Percentiles rank a stretch among this genome's conserved stretches.
These are phyloP conservation scores for Clohesyomyces aquaticus DNA, from an alignment of 495 filamentous ascomycete genomes.

Conservation along the genomic window DNA sequence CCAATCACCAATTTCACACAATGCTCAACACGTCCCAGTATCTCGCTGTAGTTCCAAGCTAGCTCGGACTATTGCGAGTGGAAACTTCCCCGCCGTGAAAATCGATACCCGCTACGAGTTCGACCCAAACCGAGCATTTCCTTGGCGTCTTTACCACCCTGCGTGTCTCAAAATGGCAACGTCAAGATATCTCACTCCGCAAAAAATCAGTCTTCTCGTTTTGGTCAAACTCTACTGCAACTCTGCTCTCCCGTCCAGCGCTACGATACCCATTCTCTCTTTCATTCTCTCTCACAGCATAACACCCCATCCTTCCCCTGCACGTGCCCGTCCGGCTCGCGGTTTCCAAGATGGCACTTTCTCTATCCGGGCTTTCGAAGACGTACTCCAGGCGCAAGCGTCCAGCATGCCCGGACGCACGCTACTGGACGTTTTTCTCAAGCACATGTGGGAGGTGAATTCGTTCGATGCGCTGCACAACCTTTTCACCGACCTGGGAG, in stretches of 20 bases:
- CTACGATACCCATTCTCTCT: constrained; percentile 79
- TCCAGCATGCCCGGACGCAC: constrained; percentile 76
- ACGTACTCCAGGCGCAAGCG: constrained; percentile 60
- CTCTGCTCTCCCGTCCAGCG: constrained; percentile 70
- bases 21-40: not conserved
- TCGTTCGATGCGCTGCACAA: constrained; percentile 44
- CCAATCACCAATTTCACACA: not conserved
- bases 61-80: too few species aligned
- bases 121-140: not conserved
- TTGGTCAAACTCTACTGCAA: constrained; percentile 81
- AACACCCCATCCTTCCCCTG: constrained; percentile 48
- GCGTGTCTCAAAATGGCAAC: constrained; percentile 55
- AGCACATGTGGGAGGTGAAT: constrained; percentile 82
- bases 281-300: constrained; percentile 80
- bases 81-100: too few species aligned
- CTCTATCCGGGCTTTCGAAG: constrained; percentile 69
- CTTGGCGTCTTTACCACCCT: not conserved
- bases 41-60: not conserved
- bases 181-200: constrained; percentile 81
- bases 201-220: constrained; percentile 79
- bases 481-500: constrained; percentile 26
- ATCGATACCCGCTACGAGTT: too few species aligned
- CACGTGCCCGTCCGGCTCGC: constrained; percentile 37
- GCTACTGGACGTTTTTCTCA: constrained; percentile 82
- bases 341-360: constrained; percentile 45